Base-by-base conservation (phyloP, 768 basidiomycete species). In the Boletellus sp. region DNA sequence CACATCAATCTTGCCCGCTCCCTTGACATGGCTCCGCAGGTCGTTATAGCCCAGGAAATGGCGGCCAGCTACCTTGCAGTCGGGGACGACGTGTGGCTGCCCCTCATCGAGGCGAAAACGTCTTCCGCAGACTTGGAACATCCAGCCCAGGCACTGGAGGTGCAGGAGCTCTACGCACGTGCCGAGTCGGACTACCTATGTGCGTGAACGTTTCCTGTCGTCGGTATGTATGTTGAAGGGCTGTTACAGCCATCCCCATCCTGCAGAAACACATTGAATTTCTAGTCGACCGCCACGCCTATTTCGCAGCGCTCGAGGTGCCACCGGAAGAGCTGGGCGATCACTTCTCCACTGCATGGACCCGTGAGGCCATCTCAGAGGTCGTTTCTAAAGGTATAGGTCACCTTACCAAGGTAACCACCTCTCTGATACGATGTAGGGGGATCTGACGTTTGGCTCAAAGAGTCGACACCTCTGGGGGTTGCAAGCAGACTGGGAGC, bases 121-220 rank as follows among this genome's bases (percentile, higher is more conserved):
- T 63, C 70, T n/a, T 58, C 71, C 1, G 72, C 75, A 2, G 72
- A 85, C 54, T 47, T 85, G 19, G 71, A 81, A n/a, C 77, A 77
- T 2, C 62, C 68, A 16, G 71, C 76, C 40, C 81, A 78, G 8
- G 70, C 80, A 19, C 57, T 77, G 38, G 80, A 81, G 39, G 60
- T 91, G 35, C 65, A 90, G 50, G 72, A 75, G 15, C 58, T 87
- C 34, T 92, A 84, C 63, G 68, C 72, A 34, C 76, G 76, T 32
- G 90, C 91, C 19, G 85, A 85, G 58, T 69, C 64, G 10, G 91
- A 93, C 59, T 92, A 91, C 65, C 65, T 92, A 32, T 92, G 91
- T 92, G 65, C 61, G 89, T 76, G 26, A 39, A 44, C 43, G 38
- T 44, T 31, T 47, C n/a, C 39, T 43, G 40, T 34, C 32, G 12